Base-by-base conservation (phyloP, 176 grass and related monocot species). In the Eragrostis curvula region DNA sequence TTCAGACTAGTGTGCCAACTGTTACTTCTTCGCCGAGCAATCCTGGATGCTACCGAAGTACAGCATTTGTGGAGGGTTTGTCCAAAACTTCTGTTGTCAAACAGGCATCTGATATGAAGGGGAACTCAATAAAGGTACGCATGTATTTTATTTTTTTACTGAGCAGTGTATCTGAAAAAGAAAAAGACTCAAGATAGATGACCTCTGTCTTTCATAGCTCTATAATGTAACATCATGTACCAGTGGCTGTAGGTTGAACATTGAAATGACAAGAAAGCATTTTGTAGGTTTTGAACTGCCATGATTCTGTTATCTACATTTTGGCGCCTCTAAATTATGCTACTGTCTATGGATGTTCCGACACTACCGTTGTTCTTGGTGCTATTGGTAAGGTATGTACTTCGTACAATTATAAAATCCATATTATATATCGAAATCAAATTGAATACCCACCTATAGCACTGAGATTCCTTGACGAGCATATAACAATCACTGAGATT, bases 311-410 rank as follows among this genome's bases (percentile, higher is more conserved):
- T 28, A 92, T 96, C 81, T 96, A 92, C 85, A 90, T 96, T 56
- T 72, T 99, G 70, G 96, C 93, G 67, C 93, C 96, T 70, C 83
- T 99, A 68, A 99, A 87, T 39, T 96, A 96, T 73, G 93, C 97
- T 80, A 99, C 89, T 1, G 81, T 99, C n/a, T 99, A 94, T 87
- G 97, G 97, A 84, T 99, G 93, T 88, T 96, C 93, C 62, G 97
- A 99, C 79, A 83, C 93, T 81, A 99, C 91, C 16, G 83, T 99
- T 42, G 85, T 99, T 86, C 85, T 99, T 64, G 91, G 97, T 81
- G 97, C 97, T 77, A 59, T 96, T 90, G 97, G 97, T 89, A 99
- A 99, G 91, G 96, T 99, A 85, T 90, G 85, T 74, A 70, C 59
- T 52, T 21, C n/a, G 50, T 73, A 40, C 20, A 58, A n/a, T 72